These are phyloP conservation scores for Auriculariales sp. DNA, from an alignment of 768 basidiomycete species.

Conservation along the genomic window DNA sequence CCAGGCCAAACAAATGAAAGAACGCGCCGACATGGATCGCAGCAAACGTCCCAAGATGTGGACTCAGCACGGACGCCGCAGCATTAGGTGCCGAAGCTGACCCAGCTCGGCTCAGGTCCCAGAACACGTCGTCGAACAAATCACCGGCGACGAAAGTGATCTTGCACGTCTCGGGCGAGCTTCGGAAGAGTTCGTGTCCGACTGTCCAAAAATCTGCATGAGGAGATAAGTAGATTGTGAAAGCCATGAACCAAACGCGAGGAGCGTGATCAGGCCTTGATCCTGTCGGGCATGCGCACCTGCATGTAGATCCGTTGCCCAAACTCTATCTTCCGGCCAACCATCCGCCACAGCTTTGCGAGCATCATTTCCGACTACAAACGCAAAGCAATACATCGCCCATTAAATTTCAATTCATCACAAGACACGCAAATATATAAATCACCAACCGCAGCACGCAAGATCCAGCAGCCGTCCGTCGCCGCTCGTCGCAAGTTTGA, in stretches of 20 bases:
- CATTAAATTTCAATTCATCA: background rate
- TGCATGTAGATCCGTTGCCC: conserved; percentile 4
- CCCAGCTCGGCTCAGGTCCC: background rate
- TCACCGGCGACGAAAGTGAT: conserved; percentile 7
- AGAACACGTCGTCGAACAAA: conserved; percentile 2
- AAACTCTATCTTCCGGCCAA: conserved; percentile 4
- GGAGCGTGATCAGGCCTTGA: background rate
- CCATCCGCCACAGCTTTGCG: conserved; percentile 6
- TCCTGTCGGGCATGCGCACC: background rate
- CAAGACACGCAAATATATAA: background rate
- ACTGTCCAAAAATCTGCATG: conserved; percentile 5
- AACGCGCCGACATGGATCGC: conserved; percentile 5
- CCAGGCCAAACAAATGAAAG: conserved; percentile 7
- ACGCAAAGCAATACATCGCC: background rate
- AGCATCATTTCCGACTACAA: conserved; percentile 5
- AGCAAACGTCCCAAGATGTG: background rate
- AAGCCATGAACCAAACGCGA: background rate
- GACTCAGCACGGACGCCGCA: background rate
- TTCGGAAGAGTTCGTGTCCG: conserved; percentile 4
- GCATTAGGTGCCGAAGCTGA: background rate
- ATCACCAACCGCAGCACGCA: background rate
- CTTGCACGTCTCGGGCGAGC: background rate
- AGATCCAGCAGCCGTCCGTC: background rate
- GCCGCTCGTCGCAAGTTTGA: background rate
- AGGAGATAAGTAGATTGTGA: background rate